A percentile compares a stretch with the other conserved stretches of the same genome.
Evolutionary conservation across 2,329 filamentous ascomycete genomes (phyloP).

Genomic region (Tolypocladium cylindrosporum): DNA sequence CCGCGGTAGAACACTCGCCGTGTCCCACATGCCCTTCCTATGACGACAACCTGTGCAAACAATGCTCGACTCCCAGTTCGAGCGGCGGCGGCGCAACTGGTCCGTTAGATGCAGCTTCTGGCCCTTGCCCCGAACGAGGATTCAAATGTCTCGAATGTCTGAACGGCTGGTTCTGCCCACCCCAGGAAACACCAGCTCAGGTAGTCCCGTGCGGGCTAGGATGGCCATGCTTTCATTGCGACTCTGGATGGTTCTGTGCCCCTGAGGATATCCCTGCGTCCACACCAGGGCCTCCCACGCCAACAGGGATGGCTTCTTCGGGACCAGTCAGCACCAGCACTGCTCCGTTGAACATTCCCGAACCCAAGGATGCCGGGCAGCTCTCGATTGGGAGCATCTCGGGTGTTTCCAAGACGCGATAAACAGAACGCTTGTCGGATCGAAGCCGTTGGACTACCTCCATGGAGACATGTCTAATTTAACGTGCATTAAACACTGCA

Average conservation of each 20-base stretch:
- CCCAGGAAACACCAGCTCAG: conserved; percentile 19
- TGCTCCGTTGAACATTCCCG: neutral
- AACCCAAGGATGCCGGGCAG: neutral
- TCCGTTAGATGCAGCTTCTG: neutral
- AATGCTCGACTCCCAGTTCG: neutral
- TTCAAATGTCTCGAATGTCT: conserved; percentile 18
- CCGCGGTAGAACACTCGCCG: neutral
- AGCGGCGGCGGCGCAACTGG: neutral
- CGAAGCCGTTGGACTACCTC: conserved; percentile 14
- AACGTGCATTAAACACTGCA: conserved; percentile 38
- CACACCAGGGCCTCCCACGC: neutral
- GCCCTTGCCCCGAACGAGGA: conserved; percentile 15
- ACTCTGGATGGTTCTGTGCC: conserved; percentile 17
- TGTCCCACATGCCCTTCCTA: conserved; percentile 11
- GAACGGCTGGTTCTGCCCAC: conserved; percentile 21
- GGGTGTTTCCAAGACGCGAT: conserved; percentile 21
- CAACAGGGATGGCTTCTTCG: neutral
- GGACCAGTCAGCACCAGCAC: neutral
- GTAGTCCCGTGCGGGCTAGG: conserved; percentile 16
- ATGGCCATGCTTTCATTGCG: conserved; percentile 21
- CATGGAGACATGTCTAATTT: conserved; percentile 34
- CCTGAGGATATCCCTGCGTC: conserved; percentile 1
- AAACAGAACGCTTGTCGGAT: conserved; percentile 10
- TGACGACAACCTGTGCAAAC: conserved; percentile 2
- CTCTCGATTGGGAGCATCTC: conserved; percentile 15